Evolutionary conservation across 163 green algal genomes (phyloP).

Genomic region (Scenedesmus sp.): DNA sequence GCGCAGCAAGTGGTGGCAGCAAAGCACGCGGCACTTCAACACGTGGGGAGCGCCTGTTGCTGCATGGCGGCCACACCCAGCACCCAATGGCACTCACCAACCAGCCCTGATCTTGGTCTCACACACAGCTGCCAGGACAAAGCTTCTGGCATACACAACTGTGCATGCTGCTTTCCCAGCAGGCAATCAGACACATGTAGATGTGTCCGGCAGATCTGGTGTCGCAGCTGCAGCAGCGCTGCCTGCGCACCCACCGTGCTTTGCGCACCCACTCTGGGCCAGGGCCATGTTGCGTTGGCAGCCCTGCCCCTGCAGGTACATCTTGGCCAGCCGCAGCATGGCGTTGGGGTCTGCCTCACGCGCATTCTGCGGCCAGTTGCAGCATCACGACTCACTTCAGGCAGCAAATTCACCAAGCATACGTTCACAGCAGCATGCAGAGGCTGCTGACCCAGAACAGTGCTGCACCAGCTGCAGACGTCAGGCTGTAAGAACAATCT

Average conservation of each 20-base stretch:
- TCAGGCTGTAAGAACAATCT: background rate
- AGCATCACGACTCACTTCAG: background rate
- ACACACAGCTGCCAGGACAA: too few relatives aligned
- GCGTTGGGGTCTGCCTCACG: constrained; percentile 71
- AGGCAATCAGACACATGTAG: too few relatives aligned
- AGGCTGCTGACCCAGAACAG: background rate
- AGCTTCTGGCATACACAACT: too few relatives aligned
- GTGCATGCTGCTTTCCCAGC: too few relatives aligned
- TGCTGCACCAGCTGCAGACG: background rate
- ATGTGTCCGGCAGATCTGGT: background rate
- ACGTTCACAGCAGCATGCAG: background rate
- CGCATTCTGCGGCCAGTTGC: constrained; percentile 56
- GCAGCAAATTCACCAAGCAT: background rate
- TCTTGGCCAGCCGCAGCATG: constrained; percentile 75
- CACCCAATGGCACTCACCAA: too few relatives aligned
- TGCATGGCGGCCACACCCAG: too few relatives aligned
- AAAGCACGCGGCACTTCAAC: background rate
- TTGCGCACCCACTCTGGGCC: constrained; percentile 71
- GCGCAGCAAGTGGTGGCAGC: background rate
- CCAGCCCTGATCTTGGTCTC: too few relatives aligned
- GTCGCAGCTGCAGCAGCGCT: background rate
- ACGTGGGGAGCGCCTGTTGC: background rate
- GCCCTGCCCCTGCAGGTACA: constrained; percentile 74
- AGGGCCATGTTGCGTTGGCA: constrained; percentile 59
- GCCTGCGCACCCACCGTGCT: constrained; percentile 62